Base-by-base conservation (phyloP, 257 asterid species). In the Capsicum rhomboideum region DNA sequence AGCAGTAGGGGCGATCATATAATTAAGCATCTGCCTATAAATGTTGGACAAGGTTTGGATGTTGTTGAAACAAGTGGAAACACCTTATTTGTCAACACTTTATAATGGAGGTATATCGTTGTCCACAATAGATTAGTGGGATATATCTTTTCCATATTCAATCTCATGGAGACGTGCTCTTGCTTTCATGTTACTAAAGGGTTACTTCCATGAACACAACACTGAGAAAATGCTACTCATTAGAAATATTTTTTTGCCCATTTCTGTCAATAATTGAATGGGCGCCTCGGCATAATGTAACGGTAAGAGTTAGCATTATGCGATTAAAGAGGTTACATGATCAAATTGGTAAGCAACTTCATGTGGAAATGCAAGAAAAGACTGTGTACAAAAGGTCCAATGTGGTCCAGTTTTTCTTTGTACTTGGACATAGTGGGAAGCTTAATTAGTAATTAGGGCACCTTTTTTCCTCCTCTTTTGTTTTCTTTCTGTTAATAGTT, bases 1-100 rank as follows among this genome's bases (percentile, higher is more conserved):
- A 11, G 54, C 13, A 46, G 13, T 46, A 8, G 18, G 20, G 55
- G 55, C 18, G 18, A 52, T 52, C 6, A 52, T 12, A 52, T 52
- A 46, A 40, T 40, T 3, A 50, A 53, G n/a, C 10, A 54, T 6
- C n/a, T 55, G 20, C 40, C 40, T 63, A 23, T 72, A 8, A 21
- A 10, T 72, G 10, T 6, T 64, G 40, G 40, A 64, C n/a, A 31
- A 64, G n/a, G 37, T 42, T 72, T 12, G 23, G 46, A 8, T 50
- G 42, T 83, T 84, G 49, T 63, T 82, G 75, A 80, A 84, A 81
- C 61, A 31, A 72, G 78, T 87, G 89, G 87, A 83, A 80, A 63
- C 34, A 61, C 82, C 82, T 29, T 83, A 79, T 85, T 83, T 31
- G 77, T 23, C 82, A 80, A 29, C 52, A 74, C 54, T 13, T 82